Evolutionary conservation across 345 rosid genomes (phyloP), one percentile per base, ranked within the genome.

Genomic region (Ricinus communis): DNA sequence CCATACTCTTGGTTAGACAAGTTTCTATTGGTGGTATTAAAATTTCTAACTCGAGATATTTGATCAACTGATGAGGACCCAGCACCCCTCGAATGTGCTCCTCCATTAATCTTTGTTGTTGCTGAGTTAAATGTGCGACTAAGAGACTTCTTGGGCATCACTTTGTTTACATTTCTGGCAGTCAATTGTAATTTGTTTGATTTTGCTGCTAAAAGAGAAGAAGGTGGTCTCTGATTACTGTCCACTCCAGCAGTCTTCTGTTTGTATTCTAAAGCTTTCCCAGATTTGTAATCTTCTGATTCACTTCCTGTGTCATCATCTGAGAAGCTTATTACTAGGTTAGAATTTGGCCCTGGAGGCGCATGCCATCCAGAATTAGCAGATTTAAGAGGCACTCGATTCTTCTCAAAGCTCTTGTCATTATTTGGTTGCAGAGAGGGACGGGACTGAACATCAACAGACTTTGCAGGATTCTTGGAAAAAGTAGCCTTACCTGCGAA

Each of bases 251-350:
- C 47, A 50, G 67, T 69, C 40, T 71, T 79, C 25, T 75, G 58
- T 81, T 82, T 87, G 71, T 53, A 66, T 74, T 80, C 76, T 28
- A 54, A 62, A 68, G 68, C 24, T 36, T 71, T 79, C 62, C 70
- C 75, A 58, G 47, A 70, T 60, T 58, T 66, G 66, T 71, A 41
- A 71, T 74, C 82, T 61, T 91, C 97, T 69, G 87, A 84, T 59
- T 86, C 96, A 77, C 97, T 92, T 73, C 84, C 93, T 78, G 89
- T 89, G 59, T 93, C 98, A 73, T 85, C 92, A 76, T 90, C 93
- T 18, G 93, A 90, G 80, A 95, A 95, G 77, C 89, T 81, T 79
- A 95, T 95, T 55, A 95, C 99, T 51, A 95, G 93, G 78, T 90
- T 92, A 79, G 63, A 69, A 66, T 79, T 63, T 8, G 69, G 70